Evolutionary conservation across 129 eudicot species (phyloP).

Genomic region (Helianthus tuberosus): DNA sequence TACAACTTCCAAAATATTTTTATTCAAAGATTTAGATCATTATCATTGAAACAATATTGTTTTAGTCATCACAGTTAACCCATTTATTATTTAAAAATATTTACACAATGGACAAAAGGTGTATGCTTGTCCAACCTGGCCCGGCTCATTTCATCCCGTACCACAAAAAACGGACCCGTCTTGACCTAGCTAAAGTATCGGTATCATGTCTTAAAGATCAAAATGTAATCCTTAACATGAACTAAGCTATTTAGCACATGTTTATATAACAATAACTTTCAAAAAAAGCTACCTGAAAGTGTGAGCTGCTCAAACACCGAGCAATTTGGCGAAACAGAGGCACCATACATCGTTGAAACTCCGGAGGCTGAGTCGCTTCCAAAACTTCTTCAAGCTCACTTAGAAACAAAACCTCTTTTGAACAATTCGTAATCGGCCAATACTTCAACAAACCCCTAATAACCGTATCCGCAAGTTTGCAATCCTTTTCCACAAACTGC

Average conservation of each 20-base stretch:
- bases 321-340: slow-evolving; percentile 69
- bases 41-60: not conserved
- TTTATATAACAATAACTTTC: not conserved
- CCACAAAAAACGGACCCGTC: not conserved
- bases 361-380: slow-evolving; percentile 75
- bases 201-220: not conserved
- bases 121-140: not conserved
- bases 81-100: not conserved
- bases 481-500: slow-evolving; percentile 77
- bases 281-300: slow-evolving; percentile 62
- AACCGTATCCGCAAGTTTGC: slow-evolving; percentile 76
- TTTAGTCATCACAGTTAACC: not conserved
- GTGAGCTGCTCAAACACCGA: slow-evolving; percentile 70
- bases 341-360: slow-evolving; percentile 78
- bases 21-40: not conserved
- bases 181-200: not conserved
- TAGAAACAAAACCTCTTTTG: slow-evolving; percentile 69
- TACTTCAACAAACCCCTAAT: slow-evolving; percentile 72
- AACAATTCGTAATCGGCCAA: slow-evolving; percentile 80
- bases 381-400: slow-evolving; percentile 80
- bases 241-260: slow-evolving; percentile 10
- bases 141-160: not conserved
- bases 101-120: not conserved
- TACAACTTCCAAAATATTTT: not conserved
- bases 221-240: not conserved